Conservation (phyloP, 1,139 yeast genomes). For the Arxiozyma heterogenica region DNA sequence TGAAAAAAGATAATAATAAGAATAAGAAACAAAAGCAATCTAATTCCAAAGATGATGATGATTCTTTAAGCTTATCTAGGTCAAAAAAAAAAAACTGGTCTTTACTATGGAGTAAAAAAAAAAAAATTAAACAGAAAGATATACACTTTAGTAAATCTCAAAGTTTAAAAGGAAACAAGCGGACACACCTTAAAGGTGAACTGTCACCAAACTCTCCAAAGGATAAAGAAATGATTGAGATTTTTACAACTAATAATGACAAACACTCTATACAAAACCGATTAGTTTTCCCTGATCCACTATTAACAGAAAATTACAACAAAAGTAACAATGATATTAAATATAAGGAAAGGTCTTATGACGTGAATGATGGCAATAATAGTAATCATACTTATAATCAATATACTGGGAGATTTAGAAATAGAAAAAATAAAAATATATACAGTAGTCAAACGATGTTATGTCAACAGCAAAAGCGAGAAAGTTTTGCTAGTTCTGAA, state of each 20-base stretch:
- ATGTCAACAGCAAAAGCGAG: neutral
- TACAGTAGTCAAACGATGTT: neutral
- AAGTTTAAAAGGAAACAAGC: neutral
- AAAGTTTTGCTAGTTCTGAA: neutral
- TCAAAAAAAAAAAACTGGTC: neutral
- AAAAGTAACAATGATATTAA: neutral
- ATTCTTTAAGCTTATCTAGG: neutral
- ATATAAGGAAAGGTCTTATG: neutral
- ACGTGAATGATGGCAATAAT: too few species aligned
- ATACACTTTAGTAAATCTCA: neutral
- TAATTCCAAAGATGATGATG: neutral
- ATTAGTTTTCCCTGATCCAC: neutral
- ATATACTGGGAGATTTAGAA: too few species aligned
- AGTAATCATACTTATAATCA: neutral
- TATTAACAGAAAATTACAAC: neutral
- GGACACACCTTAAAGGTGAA: neutral
- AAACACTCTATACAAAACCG: neutral
- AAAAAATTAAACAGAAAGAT: neutral
- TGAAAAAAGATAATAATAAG: neutral
- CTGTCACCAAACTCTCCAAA: neutral
- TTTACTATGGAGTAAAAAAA: neutral
- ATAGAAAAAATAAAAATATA: neutral
- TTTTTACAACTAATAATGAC: neutral
- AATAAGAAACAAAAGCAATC: neutral
- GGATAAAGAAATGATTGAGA: slow-evolving; percentile 3